Evolutionary conservation across 2,329 filamentous ascomycete genomes (phyloP), one percentile per base, ranked within the genome.

Genomic region (Pochonia chlamydosporia): DNA sequence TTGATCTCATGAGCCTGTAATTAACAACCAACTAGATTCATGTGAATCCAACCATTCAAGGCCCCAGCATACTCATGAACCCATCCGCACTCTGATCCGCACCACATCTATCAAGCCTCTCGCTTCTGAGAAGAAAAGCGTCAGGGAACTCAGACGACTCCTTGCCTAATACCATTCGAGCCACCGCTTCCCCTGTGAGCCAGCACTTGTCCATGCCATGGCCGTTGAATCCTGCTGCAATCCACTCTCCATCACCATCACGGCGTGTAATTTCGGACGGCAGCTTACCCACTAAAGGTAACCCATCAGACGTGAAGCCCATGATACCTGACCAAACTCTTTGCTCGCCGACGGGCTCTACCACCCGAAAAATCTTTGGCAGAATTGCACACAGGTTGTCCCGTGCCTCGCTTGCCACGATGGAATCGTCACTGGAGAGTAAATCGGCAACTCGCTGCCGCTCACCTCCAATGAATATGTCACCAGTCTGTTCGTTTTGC

Each of bases 401-500:
- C 13, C 63, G 46, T 4, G 61, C 53, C 3, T 71, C 67, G 2
- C 70, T 52, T 7, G 56, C 56, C 2, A 61, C 61, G 54, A n/a
- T n/a, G n/a, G n/a, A n/a, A n/a, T 80, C 76, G 10, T 72, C 68
- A 2, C 66, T 63, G 3, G 70, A 56, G 0, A 74, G 71, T 0
- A 78, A 46, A 37, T 72, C 66, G 18, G 65, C 43, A 8, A 56
- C 14, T 9, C 46, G n/a, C 25, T 63, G 59, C 44, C 73, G 71
- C 0, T 75, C 77, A 1, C 76, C 76, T 1, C 76, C 76, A 7
- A 75, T 60, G 68, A 79, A 74, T 46, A 79, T 63, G 35, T 74
- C 67, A 11, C 68, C 63, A 0, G 60, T 60, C 2, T 46, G 11
- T 1, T 54, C 48, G 21, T 59, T 57, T 30, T 61, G 59, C 10